phyloP scores from a whole-genome alignment of 1,284 basidiomycete genomes.

The Moesziomyces sp. region DNA sequence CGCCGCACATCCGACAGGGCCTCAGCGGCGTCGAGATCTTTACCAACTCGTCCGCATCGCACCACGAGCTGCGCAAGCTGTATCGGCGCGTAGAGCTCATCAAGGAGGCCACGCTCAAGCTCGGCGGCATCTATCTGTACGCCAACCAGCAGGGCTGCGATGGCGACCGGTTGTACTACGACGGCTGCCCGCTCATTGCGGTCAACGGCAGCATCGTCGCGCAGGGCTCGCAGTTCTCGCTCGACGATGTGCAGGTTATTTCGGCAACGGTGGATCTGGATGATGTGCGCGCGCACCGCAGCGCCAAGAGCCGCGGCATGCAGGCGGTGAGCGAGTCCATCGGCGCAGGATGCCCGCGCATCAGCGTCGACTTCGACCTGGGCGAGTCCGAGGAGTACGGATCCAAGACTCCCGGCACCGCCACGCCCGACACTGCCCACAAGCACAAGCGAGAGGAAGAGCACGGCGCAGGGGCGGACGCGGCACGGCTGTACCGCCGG shows the following conservation, averaged over 20 bases:
- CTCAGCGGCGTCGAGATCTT: constrained; percentile 98
- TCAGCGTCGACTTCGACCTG: constrained; percentile 70
- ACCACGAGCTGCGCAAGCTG: constrained; percentile 95
- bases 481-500: constrained; percentile 19
- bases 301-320: constrained; percentile 80
- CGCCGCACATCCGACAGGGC: constrained; percentile 95
- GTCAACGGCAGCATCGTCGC: constrained; percentile 91
- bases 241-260: constrained; percentile 94
- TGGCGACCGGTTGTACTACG: constrained; percentile 96
- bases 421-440: constrained; percentile 13
- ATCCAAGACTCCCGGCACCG: constrained; percentile 31
- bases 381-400: constrained; percentile 68
- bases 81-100: constrained; percentile 91
- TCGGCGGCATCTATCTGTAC: constrained; percentile 96
- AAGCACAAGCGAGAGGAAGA: not conserved
- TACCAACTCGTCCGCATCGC: constrained; percentile 95
- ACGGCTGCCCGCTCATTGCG: constrained; percentile 94
- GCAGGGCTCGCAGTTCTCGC: constrained; percentile 94
- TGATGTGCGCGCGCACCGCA: constrained; percentile 88
- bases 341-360: constrained; percentile 73
- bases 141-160: constrained; percentile 99
- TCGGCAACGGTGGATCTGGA: constrained; percentile 94
- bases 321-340: constrained; percentile 76
- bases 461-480: constrained; percentile 1
- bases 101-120: constrained; percentile 95